A percentile compares a stretch with the other conserved stretches of the same genome.
phyloP scores from a whole-genome alignment of 257 asterid species.

The Ophiorrhiza pumila region DNA sequence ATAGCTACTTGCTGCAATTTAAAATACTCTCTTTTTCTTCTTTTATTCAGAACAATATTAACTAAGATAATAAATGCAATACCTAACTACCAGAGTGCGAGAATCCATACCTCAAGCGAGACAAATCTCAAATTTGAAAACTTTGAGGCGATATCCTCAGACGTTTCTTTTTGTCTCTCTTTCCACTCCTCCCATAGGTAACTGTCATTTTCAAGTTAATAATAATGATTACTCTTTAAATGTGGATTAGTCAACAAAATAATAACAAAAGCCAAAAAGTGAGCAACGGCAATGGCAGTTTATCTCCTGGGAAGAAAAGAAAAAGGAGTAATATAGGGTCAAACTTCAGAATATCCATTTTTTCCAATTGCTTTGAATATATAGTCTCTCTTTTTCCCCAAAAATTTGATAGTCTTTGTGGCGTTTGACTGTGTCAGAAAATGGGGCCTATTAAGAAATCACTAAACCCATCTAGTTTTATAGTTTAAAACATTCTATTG shows the following conservation, averaged over 20 bases:
- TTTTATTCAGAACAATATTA: neutral
- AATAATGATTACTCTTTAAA: conserved; percentile 9
- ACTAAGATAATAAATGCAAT: neutral
- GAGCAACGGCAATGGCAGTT: neutral
- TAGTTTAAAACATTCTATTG: neutral
- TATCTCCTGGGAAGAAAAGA: neutral
- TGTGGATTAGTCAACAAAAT: neutral
- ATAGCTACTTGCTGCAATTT: neutral
- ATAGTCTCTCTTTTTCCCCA: too few relatives aligned
- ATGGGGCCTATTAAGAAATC: neutral
- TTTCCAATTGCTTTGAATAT: neutral
- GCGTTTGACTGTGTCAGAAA: neutral
- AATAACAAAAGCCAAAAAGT: neutral
- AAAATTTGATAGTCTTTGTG: neutral
- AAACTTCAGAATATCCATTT: neutral
- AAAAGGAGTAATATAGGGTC: too few relatives aligned
- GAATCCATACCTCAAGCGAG: conserved; percentile 68
- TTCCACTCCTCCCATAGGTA: conserved; percentile 96
- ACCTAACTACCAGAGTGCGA: conserved; percentile 1
- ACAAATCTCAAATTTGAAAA: conserved; percentile 70
- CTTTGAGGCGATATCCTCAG: conserved; percentile 55
- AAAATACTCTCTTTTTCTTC: conserved; percentile 13
- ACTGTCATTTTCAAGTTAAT: conserved; percentile 51
- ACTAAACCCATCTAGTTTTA: neutral
- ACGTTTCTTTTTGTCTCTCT: conserved; percentile 64